Evolutionary conservation across 371 early-diverging fungal species (phyloP).

Genomic region (Haplosporangium sp.): DNA sequence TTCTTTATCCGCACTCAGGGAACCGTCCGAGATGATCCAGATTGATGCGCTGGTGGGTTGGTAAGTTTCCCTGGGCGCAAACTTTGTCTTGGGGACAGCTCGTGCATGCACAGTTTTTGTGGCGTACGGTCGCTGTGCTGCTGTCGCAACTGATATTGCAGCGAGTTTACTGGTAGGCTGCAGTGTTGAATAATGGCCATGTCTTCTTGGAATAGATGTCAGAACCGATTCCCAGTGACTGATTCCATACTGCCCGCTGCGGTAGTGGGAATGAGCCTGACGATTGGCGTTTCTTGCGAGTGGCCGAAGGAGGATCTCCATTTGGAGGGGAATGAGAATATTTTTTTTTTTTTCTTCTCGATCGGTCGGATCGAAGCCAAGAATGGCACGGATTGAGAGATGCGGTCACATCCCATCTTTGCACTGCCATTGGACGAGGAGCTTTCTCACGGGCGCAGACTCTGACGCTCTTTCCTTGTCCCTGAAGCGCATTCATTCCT

Average conservation of each 20-base stretch:
- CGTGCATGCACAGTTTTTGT: slow-evolving; percentile 22
- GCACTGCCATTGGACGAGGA: background rate
- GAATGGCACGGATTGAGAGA: background rate
- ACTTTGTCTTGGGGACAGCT: background rate
- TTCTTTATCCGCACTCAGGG: slow-evolving; percentile 49
- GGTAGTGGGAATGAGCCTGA: background rate
- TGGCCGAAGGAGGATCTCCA: background rate
- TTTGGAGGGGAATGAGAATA: background rate
- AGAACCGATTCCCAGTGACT: slow-evolving; percentile 27
- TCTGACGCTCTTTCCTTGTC: too few species aligned
- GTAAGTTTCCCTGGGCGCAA: slow-evolving; percentile 22
- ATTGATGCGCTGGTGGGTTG: slow-evolving; percentile 33
- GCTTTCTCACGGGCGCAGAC: background rate
- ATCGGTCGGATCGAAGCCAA: background rate
- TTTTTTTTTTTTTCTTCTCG: background rate
- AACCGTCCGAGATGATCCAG: slow-evolving; percentile 50
- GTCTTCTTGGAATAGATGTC: slow-evolving; percentile 26
- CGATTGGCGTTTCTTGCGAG: background rate
- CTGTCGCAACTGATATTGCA: too few species aligned
- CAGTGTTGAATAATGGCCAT: background rate
- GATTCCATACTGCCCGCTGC: slow-evolving; percentile 13
- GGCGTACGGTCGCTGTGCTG: background rate
- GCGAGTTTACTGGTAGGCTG: too few species aligned
- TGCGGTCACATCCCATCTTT: background rate
- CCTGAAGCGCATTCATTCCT: background rate